Percentiles rank a stretch among this genome's conserved stretches.
Evolutionary conservation across 176 grass and related monocot species (phyloP).

Genomic region (Panicum miliaceum): DNA sequence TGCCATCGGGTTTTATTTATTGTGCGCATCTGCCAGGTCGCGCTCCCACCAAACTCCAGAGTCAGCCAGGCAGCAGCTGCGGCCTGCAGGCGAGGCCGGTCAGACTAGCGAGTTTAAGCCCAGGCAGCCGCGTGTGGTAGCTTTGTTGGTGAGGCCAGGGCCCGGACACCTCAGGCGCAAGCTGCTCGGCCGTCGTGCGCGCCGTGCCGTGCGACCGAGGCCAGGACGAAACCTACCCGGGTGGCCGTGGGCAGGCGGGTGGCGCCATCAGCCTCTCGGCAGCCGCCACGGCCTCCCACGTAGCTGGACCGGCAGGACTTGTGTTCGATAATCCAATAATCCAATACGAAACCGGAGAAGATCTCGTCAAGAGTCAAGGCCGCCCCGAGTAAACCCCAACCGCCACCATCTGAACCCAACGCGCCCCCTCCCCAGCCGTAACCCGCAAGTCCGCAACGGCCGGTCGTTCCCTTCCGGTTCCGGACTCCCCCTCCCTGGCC

Average conservation of each 20-base stretch:
- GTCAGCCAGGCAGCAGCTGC: no score
- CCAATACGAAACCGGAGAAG: background rate
- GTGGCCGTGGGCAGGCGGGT: background rate
- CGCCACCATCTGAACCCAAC: conserved; percentile 19
- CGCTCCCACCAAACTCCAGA: no score
- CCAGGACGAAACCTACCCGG: background rate
- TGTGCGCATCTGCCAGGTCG: no score
- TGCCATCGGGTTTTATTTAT: no score
- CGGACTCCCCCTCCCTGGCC: background rate
- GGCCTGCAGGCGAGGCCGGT: no score
- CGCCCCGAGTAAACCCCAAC: background rate
- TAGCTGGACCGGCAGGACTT: no score
- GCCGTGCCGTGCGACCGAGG: background rate
- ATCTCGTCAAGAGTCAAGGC: background rate
- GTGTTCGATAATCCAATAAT: no score
- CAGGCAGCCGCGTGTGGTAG: background rate
- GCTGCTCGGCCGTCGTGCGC: background rate
- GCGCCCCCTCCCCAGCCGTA: background rate
- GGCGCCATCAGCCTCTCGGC: background rate
- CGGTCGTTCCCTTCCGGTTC: background rate
- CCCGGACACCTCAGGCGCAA: background rate
- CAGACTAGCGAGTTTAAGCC: background rate
- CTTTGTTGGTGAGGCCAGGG: background rate
- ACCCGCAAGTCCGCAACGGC: conserved; percentile 25
- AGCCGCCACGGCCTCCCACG: no score